Conservation (phyloP, 164 flowering plant species). For the Magnolia officinalis region DNA sequence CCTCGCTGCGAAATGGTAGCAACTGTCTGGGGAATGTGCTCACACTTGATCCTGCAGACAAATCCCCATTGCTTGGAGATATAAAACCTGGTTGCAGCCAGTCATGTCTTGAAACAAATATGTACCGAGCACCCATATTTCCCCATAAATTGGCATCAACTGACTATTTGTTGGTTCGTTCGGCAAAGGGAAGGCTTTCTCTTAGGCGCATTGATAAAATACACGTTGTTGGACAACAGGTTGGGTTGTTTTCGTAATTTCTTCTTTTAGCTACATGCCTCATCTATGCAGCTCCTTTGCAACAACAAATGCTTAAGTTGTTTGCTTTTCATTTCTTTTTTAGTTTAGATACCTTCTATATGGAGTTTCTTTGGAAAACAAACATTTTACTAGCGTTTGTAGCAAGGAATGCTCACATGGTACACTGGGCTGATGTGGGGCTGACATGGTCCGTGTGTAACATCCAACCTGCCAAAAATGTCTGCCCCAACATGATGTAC, state of each 20-base stretch:
- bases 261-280: neutral
- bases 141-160: conserved; percentile 77
- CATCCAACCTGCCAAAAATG: no score
- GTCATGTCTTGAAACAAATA: conserved; percentile 84
- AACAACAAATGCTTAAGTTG: no score
- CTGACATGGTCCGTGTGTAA: no score
- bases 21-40: conserved; percentile 59
- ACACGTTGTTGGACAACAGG: conserved; percentile 96
- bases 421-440: no score
- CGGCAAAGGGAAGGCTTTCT: conserved; percentile 92
- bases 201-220: conserved; percentile 86
- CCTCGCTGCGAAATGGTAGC: conserved; percentile 46
- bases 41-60: conserved; percentile 79
- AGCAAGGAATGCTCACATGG: no score
- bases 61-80: conserved; percentile 96
- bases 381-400: no score
- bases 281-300: no score
- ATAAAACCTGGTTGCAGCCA: conserved; percentile 78
- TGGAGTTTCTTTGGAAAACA: no score
- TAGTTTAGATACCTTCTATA: no score
- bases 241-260: conserved; percentile 22
- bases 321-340: no score
- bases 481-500: no score
- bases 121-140: conserved; percentile 91
- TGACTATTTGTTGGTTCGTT: conserved; percentile 87